phyloP scores from a whole-genome alignment of 208 protist genomes.

The Naegleria lovaniensis region DNA sequence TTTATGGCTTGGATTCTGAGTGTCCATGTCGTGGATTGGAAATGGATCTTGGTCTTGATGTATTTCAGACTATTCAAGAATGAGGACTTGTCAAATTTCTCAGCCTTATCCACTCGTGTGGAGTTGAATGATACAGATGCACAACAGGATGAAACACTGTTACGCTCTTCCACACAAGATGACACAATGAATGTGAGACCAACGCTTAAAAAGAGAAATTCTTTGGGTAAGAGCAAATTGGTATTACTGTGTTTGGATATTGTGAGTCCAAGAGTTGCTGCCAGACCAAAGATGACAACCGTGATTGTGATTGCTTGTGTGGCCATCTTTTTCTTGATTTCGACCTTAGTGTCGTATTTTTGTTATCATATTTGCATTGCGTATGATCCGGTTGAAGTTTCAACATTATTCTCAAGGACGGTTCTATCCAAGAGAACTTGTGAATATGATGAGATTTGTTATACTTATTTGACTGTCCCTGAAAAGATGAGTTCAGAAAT shows the following conservation, averaged over 20 bases:
- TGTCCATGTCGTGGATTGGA: not conserved
- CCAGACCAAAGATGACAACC: not conserved
- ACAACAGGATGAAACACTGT: not conserved
- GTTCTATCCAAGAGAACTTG: not conserved
- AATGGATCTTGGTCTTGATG: not conserved
- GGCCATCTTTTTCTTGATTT: not conserved
- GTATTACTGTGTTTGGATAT: not conserved
- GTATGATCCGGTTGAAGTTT: not conserved
- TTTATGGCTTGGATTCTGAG: not conserved
- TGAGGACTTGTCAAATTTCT: not conserved
- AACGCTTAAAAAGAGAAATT: not conserved
- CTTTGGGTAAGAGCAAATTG: not conserved
- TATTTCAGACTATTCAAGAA: not conserved
- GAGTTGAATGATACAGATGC: not conserved
- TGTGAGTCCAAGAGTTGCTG: not conserved
- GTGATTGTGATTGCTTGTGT: not conserved
- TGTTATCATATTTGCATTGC: not conserved
- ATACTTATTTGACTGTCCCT: constrained; percentile 11
- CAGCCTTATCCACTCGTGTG: not conserved
- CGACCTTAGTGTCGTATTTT: not conserved
- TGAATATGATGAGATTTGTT: not conserved
- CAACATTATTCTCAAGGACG: not conserved
- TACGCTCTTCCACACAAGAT: not conserved
- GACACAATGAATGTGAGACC: not conserved
- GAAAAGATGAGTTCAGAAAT: not conserved